Evolutionary conservation across 805 yeast species (phyloP), one percentile per base, ranked within the genome.

Genomic region (Monosporozyma unispora): DNA sequence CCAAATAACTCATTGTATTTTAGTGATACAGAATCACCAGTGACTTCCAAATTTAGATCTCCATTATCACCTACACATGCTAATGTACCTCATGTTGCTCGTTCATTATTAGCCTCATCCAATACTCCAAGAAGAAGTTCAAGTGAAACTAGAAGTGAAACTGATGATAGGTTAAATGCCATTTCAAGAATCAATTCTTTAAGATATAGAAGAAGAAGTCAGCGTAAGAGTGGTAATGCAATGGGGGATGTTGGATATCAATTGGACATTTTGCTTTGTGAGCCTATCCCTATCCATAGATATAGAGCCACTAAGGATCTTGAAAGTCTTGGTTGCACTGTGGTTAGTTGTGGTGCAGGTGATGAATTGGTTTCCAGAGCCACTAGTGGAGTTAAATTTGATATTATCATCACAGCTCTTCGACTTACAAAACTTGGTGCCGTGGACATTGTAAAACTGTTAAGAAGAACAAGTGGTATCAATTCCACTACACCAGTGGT

Each of bases 381-480:
- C 6, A 84, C 95, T 0, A 85, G 95, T 35, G 82, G 82, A 47
- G 85, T 87, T 18, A 83, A 80, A 60, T 91, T 88, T 70, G 97
- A 90, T 66, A 56, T 89, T 39, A 87, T 90, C 27, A 72, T 90
- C 51, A 81, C 93, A 0, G 93, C 91, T 2, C 71, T 84, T 48
- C 78, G 78, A 55, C 69, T 85, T 21, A 78, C 85, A 14, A 82
- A 81, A 52, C 70, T 84, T 27, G 85, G 80, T 53, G 84, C 87
- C 1, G 68, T 80, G 6, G 96, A 89, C 69, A 82, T 91, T 29
- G 84, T 84, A 5, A 83, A 85, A 57, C 70, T 90, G 51, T 78
- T 88, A 49, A 81, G 78, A 59, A 79, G 79, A 54, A 90, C 97
- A 0, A 77, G 81, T 33, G 84, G 90, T 27, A 74, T 79, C n/a